Conservation (phyloP, 225 moss, liverwort and hornwort species). For the Ulota crispa region DNA sequence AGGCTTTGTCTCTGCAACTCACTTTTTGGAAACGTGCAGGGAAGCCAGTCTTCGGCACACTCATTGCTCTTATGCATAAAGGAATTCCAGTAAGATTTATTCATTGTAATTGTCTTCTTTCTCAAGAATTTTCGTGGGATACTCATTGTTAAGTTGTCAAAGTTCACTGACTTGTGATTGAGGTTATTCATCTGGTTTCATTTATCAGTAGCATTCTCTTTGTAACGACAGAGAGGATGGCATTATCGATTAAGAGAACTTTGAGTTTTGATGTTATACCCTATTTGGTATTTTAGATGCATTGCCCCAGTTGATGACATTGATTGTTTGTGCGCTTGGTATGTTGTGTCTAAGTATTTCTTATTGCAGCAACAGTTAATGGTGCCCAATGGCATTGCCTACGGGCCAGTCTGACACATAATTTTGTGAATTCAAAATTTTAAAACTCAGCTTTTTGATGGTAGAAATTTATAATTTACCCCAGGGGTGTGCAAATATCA, state of each 20-base stretch:
- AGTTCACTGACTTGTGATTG: background rate
- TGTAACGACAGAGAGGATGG: background rate
- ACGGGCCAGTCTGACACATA: too few species aligned
- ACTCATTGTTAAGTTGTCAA: background rate
- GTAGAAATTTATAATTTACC: too few species aligned
- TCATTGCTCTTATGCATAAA: constrained; percentile 83
- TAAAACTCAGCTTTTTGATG: too few species aligned
- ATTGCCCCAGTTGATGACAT: constrained; percentile 28
- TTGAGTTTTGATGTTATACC: background rate
- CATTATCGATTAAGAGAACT: background rate
- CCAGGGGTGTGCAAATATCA: too few species aligned
- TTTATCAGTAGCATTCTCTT: background rate
- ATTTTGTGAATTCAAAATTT: too few species aligned
- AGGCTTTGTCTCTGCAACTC: constrained; percentile 1
- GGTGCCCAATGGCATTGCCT: too few species aligned
- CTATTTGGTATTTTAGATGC: background rate
- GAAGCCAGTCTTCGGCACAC: constrained; percentile 92
- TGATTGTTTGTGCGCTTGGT: constrained; percentile 12
- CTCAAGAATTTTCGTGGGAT: background rate
- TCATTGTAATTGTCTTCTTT: background rate
- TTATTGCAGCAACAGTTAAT: too few species aligned
- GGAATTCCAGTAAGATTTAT: constrained; percentile 76
- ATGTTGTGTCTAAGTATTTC: too few species aligned
- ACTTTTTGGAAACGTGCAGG: constrained; percentile 46
- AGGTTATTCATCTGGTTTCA: background rate